phyloP scores from a whole-genome alignment of 257 asterid genomes.

The Solanum stenotomum region DNA sequence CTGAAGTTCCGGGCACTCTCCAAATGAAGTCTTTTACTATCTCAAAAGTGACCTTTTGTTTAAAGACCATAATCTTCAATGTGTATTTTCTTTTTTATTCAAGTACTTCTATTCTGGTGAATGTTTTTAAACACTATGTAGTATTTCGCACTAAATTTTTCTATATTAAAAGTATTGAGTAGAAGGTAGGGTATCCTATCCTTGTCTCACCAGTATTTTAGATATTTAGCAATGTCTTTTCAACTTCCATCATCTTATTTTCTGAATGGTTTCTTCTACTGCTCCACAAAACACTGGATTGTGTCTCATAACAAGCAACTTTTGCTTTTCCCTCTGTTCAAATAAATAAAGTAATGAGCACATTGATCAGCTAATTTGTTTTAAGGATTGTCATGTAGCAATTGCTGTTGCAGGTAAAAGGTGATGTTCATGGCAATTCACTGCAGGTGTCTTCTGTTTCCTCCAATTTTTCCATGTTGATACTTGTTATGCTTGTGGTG shows the following conservation, averaged over 20 bases:
- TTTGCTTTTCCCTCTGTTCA: slow-evolving; percentile 4
- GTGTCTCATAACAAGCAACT: slow-evolving; percentile 7
- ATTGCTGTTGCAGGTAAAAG: slow-evolving; percentile 36
- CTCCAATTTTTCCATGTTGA: background rate
- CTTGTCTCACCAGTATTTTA: slow-evolving; percentile 18
- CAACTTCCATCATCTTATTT: slow-evolving; percentile 6
- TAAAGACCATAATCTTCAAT: slow-evolving; percentile 50
- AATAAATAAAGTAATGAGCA: background rate
- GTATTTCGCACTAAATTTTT: slow-evolving; percentile 23
- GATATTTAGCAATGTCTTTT: slow-evolving; percentile 11
- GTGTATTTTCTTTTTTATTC: slow-evolving; percentile 38
- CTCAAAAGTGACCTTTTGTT: slow-evolving; percentile 50
- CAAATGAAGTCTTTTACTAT: slow-evolving; percentile 78
- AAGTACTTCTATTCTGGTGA: slow-evolving; percentile 20
- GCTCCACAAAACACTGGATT: background rate
- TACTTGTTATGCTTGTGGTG: background rate
- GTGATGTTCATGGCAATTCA: slow-evolving; percentile 21
- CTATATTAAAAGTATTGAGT: slow-evolving; percentile 31
- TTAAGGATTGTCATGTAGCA: slow-evolving; percentile 19
- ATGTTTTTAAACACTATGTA: slow-evolving; percentile 52
- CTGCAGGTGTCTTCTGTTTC: slow-evolving; percentile 15
- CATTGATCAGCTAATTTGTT: slow-evolving; percentile 19
- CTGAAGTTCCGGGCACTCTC: slow-evolving; percentile 86
- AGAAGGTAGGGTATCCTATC: slow-evolving; percentile 11
- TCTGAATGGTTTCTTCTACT: background rate